These are phyloP conservation scores for Pyrus hybrid DNA, from an alignment of 331 rosid genomes.

Conservation along the genomic window DNA sequence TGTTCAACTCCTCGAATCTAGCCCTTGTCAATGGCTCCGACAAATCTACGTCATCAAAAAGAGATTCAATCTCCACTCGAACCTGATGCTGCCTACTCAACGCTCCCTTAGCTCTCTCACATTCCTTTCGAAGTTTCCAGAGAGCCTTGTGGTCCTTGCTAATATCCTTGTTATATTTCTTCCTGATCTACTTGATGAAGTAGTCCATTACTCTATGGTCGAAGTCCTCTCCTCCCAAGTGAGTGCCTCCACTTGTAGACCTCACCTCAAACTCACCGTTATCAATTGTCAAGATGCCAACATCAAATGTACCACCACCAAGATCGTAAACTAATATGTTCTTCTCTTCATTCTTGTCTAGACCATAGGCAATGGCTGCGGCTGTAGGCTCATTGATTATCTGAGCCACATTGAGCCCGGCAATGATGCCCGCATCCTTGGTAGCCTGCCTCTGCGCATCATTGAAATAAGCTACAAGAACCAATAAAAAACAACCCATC, in stretches of 20 bases:
- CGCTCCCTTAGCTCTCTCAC: constrained; percentile 54
- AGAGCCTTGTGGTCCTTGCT: constrained; percentile 39
- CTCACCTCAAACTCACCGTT: constrained; percentile 53
- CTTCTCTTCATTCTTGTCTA: constrained; percentile 42
- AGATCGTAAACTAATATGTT: constrained; percentile 47
- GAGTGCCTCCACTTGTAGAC: constrained; percentile 53
- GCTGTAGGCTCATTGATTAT: constrained; percentile 52
- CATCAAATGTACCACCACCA: constrained; percentile 65
- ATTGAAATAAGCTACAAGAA: constrained; percentile 42
- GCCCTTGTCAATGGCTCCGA: constrained; percentile 51
- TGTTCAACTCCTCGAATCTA: constrained; percentile 45
- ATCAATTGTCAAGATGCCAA: constrained; percentile 46
- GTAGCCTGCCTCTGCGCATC: constrained; percentile 58
- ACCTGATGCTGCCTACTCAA: constrained; percentile 57
- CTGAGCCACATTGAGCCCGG: constrained; percentile 45
- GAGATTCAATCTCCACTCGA: constrained; percentile 43
- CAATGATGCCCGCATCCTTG: constrained; percentile 43
- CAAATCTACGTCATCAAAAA: constrained; percentile 41
- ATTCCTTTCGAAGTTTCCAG: constrained; percentile 50
- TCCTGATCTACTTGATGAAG: constrained; percentile 42
- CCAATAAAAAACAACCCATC: background rate
- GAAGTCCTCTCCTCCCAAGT: constrained; percentile 59
- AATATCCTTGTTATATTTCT: constrained; percentile 41
- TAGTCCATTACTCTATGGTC: constrained; percentile 52
- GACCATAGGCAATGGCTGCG: constrained; percentile 47